phyloP scores from a whole-genome alignment of 805 yeast genomes.

The Lipomyces starkeyi region DNA sequence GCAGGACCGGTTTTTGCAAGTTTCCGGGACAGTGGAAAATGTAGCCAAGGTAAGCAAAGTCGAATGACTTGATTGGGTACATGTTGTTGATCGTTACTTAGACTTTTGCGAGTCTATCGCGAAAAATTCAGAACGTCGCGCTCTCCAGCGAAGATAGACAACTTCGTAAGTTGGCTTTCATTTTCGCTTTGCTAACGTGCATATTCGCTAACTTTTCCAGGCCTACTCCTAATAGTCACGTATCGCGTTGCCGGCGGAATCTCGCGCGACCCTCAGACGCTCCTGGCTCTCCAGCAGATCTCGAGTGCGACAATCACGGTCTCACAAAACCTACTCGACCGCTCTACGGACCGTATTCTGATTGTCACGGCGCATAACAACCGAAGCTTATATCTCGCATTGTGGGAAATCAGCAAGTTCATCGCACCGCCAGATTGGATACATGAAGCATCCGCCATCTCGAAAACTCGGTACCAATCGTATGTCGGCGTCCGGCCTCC shows the following conservation, averaged over 20 bases:
- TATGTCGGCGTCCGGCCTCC: neutral
- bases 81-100: neutral
- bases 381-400: neutral
- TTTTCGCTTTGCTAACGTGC: neutral
- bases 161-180: neutral
- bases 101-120: neutral
- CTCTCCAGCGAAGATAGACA: neutral
- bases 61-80: neutral
- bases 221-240: neutral
- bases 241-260: neutral
- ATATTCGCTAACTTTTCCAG: neutral
- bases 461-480: neutral
- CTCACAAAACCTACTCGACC: neutral
- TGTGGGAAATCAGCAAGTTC: neutral
- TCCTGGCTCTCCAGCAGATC: neutral
- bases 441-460: neutral
- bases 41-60: neutral
- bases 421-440: slow-evolving; percentile 2
- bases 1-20: neutral
- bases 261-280: neutral
- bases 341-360: neutral
- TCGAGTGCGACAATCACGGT: neutral
- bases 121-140: neutral
- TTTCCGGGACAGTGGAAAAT: neutral
- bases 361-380: neutral